phyloP scores from a whole-genome alignment of 352 stramenopile species.

The Elongisporangium prolatum region DNA sequence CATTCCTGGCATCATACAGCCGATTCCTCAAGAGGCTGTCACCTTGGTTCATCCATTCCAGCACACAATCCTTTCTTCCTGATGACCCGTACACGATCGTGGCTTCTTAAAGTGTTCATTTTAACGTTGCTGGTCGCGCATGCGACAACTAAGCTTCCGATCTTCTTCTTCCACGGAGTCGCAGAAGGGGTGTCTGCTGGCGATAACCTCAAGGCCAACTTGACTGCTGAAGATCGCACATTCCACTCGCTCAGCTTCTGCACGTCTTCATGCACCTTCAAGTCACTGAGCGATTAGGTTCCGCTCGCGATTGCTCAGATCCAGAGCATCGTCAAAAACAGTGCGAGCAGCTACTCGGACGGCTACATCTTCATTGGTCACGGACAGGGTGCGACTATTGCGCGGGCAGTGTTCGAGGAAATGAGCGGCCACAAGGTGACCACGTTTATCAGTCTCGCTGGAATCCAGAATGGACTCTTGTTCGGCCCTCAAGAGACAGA shows the following conservation, averaged over 20 bases:
- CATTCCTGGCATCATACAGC: not conserved
- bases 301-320: conserved; percentile 34
- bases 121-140: no score
- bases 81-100: no score
- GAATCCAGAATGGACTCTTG: conserved; percentile 34
- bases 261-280: conserved; percentile 21
- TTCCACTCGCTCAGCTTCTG: conserved; percentile 30
- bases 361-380: conserved; percentile 35
- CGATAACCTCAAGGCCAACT: conserved; percentile 1
- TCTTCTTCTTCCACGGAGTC: conserved; percentile 4
- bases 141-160: not conserved
- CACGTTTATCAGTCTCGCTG: conserved; percentile 32
- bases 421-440: conserved; percentile 44
- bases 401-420: conserved; percentile 34
- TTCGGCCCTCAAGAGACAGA: conserved; percentile 23
- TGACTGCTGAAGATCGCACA: not conserved
- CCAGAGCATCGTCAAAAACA: conserved; percentile 12
- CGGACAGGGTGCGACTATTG: conserved; percentile 32
- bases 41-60: no score
- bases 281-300: conserved; percentile 25
- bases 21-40: no score
- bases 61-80: not conserved
- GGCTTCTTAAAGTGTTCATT: no score
- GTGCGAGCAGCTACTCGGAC: conserved; percentile 10
- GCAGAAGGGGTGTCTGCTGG: not conserved